These are phyloP conservation scores for Pleurotus tuber-regium DNA, from an alignment of 768 basidiomycete species.

Conservation along the genomic window DNA sequence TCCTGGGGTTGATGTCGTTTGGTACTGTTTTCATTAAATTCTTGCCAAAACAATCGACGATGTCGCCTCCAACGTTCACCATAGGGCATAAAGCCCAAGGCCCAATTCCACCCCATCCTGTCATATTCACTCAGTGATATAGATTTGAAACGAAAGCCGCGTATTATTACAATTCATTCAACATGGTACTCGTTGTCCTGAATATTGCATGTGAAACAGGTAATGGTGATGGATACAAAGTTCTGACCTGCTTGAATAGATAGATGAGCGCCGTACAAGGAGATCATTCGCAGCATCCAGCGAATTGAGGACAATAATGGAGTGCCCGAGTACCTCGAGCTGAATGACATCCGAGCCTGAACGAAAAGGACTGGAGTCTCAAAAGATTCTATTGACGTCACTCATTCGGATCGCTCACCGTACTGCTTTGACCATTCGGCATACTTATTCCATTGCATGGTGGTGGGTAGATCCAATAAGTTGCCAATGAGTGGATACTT, in stretches of 20 bases:
- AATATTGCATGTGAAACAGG: not conserved
- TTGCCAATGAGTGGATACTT: not conserved
- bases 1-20: slow-evolving; percentile 15
- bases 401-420: not conserved
- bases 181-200: not conserved
- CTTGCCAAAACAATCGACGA: slow-evolving; percentile 17
- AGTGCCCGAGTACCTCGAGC: slow-evolving; percentile 1
- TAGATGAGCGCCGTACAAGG: slow-evolving; percentile 11
- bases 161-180: not conserved
- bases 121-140: not conserved
- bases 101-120: slow-evolving; percentile 7
- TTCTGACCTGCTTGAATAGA: slow-evolving; percentile 4
- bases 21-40: slow-evolving; percentile 17
- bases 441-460: not conserved
- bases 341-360: slow-evolving; percentile 10
- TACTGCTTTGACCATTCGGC: not conserved
- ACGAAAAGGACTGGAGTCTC: too few species aligned
- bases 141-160: not conserved
- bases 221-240: not conserved
- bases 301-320: slow-evolving; percentile 12
- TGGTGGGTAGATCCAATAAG: not conserved
- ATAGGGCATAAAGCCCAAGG: slow-evolving; percentile 11
- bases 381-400: not conserved
- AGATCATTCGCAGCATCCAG: slow-evolving; percentile 11
- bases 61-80: slow-evolving; percentile 11